Evolutionary conservation across 192 early-diverging fungal genomes (phyloP).

Genomic region (Geranomyces variabilis): DNA sequence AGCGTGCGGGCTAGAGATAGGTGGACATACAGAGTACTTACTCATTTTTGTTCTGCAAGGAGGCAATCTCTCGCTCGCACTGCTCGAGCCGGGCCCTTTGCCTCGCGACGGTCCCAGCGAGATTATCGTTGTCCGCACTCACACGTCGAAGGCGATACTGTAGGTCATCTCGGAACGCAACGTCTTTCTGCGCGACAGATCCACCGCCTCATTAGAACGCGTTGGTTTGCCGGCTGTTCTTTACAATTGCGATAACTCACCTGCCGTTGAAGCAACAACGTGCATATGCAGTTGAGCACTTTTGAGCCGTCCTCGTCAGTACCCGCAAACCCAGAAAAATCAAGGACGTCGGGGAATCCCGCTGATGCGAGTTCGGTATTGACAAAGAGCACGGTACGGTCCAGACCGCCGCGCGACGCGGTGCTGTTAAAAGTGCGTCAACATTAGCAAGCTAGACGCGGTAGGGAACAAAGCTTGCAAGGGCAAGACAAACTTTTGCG

Average conservation of each 20-base stretch:
- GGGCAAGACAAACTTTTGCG: too few relatives aligned
- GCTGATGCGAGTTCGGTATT: conserved; percentile 31
- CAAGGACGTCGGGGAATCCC: conserved; percentile 29
- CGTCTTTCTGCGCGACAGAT: conserved; percentile 25
- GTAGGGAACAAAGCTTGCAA: too few relatives aligned
- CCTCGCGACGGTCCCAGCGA: conserved; percentile 19
- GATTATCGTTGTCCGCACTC: conserved; percentile 28
- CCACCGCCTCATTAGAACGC: background rate
- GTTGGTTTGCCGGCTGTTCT: background rate
- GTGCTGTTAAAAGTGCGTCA: too few relatives aligned
- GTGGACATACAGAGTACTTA: too few relatives aligned
- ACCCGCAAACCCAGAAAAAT: conserved; percentile 17
- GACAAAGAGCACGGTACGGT: conserved; percentile 29
- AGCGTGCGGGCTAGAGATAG: background rate
- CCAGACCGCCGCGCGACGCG: background rate
- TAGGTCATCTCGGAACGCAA: conserved; percentile 33
- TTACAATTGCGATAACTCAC: background rate
- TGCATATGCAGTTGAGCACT: conserved; percentile 34
- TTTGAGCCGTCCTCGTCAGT: conserved; percentile 9
- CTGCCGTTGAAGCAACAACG: conserved; percentile 35
- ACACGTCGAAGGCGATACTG: conserved; percentile 25
- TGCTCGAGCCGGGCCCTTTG: conserved; percentile 30
- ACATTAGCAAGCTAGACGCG: too few relatives aligned
- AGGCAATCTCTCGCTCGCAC: conserved; percentile 13
- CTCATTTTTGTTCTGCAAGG: conserved; percentile 22